Evolutionary conservation across 148 eudicot species (phyloP).

Genomic region (Bassia scoparia): DNA sequence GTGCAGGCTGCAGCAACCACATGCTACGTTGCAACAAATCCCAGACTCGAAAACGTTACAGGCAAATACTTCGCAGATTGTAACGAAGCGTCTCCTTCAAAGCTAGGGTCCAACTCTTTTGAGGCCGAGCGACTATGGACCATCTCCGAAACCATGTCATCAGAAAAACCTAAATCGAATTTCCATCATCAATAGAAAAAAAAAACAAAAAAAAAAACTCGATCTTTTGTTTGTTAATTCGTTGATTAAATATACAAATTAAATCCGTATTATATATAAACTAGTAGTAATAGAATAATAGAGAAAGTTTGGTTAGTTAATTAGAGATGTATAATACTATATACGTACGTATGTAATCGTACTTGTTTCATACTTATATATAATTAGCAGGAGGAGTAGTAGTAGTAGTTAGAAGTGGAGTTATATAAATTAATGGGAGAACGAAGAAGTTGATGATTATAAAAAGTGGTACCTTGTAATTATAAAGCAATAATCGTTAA

Average conservation of each 20-base stretch:
- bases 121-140: conserved; percentile 65
- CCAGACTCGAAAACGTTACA: conserved; percentile 37
- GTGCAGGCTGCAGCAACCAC: conserved; percentile 83
- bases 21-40: conserved; percentile 71
- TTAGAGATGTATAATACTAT: not conserved
- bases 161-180: conserved; percentile 18
- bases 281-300: not conserved
- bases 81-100: conserved; percentile 62
- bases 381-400: conserved; percentile 9
- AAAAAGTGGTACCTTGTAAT: conserved; percentile 19
- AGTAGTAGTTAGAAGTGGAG: conserved; percentile 20
- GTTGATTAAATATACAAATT: not conserved
- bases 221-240: not conserved
- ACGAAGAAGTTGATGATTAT: conserved; percentile 6
- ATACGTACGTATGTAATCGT: not conserved
- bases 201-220: too few relatives aligned
- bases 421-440: not conserved
- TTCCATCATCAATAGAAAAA: not conserved
- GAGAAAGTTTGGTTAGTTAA: not conserved
- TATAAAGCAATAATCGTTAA: conserved; percentile 14
- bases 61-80: conserved; percentile 81
- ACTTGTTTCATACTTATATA: not conserved
- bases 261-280: not conserved
- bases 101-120: conserved; percentile 46
- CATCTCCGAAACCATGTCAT: conserved; percentile 54